Base-by-base conservation (phyloP, 1,139 yeast species). In the Hemisphaericaspora xylanilytica region DNA sequence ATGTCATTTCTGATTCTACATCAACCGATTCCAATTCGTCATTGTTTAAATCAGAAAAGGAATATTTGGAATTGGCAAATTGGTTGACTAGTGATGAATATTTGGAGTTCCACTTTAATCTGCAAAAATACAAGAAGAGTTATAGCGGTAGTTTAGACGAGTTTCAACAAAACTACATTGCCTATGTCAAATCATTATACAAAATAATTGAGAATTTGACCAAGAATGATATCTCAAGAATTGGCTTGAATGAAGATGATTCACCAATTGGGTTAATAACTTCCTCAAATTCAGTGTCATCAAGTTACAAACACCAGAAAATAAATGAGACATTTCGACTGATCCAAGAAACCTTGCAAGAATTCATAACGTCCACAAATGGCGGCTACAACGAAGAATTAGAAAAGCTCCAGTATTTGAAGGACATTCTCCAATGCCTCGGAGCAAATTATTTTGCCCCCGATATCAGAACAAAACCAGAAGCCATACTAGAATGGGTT, bases 401-500 rank as follows among this genome's bases (percentile, higher is more conserved):
- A 27, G 28, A 27, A 14, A 37, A 35, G 14, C 43, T 47, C 8
- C 43, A 40, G 21, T 36, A 44, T 41, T 63, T 70, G 13, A 54
- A 74, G 25, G 67, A 70, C 42, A 74, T 84, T 7, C 52, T 84
- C 35, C 80, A 78, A 44, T 77, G 88, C 48, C 53, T 84, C 21
- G 70, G 71, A 36, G 78, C 86, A 0, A 57, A 75, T 28, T 64
- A 68, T 46, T 84, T 81, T 50, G 67, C 53, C 33, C 42, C 73
- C 1, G 58, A 63, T 18, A 64, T 66, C 2, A 67, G 64, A 31
- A 65, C 66, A 31, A 72, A 67, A 36, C 78, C 81, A 2, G 73
- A 70, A 24, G 54, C 67, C 14, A 57, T 80, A 32, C 59, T 71
- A 12, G 70, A 67, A 38, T 85, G 92, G 92, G 67, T 82, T 25